A percentile compares a stretch with the other conserved stretches of the same genome.
Evolutionary conservation across 495 filamentous ascomycete species (phyloP).

Genomic region (Cryomyces minteri): DNA sequence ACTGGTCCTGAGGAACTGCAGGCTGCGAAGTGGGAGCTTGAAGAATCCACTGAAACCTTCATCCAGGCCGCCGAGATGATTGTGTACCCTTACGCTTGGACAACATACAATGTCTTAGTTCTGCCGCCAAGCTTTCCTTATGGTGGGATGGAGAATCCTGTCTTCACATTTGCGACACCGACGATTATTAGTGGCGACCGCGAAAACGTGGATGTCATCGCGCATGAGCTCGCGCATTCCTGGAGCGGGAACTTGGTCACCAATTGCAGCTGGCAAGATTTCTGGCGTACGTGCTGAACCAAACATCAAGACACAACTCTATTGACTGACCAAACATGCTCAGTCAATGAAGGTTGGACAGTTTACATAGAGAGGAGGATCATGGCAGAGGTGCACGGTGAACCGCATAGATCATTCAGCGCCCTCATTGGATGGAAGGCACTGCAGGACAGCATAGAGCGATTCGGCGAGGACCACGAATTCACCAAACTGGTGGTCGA

Average conservation of each 20-base stretch:
- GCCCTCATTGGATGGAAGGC: conserved; percentile 67
- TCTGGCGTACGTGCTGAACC: conserved; percentile 34
- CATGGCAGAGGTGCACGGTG: conserved; percentile 48
- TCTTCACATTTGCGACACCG: conserved; percentile 85
- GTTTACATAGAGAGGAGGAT: conserved; percentile 80
- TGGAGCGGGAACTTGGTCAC: conserved; percentile 92
- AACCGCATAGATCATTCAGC: conserved; percentile 76
- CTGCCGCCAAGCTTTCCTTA: conserved; percentile 84
- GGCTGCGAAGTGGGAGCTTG: conserved; percentile 75
- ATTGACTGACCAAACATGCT: too few relatives aligned
- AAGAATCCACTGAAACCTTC: conserved; percentile 77
- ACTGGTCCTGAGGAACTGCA: conserved; percentile 75
- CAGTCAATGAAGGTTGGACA: conserved; percentile 86
- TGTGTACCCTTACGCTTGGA: conserved; percentile 80
- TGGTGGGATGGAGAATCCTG: conserved; percentile 85
- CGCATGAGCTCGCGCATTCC: conserved; percentile 78
- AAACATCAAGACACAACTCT: too few relatives aligned
- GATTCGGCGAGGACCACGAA: conserved; percentile 64
- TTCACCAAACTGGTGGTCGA: conserved; percentile 83
- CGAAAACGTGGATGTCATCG: conserved; percentile 91
- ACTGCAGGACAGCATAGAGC: conserved; percentile 53
- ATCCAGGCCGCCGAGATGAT: conserved; percentile 76
- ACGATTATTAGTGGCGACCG: conserved; percentile 74
- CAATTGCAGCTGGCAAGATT: conserved; percentile 88
- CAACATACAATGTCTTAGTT: conserved; percentile 83